These are phyloP conservation scores for Venturiaceae sp. DNA, from an alignment of 2,329 filamentous ascomycete genomes.

Conservation along the genomic window DNA sequence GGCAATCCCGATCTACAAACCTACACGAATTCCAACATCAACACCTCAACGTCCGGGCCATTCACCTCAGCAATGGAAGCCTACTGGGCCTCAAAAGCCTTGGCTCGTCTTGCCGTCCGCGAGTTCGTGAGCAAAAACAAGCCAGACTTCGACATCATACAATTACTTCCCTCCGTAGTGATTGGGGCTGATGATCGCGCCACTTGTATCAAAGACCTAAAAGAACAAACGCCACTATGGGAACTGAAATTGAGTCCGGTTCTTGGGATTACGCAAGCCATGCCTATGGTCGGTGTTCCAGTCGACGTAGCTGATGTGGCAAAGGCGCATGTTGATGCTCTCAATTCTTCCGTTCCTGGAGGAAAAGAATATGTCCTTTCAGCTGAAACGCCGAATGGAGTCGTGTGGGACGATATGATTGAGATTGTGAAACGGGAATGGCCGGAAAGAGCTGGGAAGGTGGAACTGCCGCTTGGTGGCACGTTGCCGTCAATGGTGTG, in stretches of 20 bases:
- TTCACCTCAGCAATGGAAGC: slow-evolving; percentile 11
- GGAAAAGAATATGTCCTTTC: neutral
- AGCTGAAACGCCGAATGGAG: neutral
- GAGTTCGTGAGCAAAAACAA: slow-evolving; percentile 15
- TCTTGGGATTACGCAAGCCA: slow-evolving; percentile 5
- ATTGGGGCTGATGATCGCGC: slow-evolving; percentile 19
- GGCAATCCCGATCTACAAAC: neutral
- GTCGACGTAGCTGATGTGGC: slow-evolving; percentile 22
- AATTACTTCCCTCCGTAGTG: slow-evolving; percentile 18
- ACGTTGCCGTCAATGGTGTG: neutral
- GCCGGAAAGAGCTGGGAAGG: slow-evolving; percentile 2
- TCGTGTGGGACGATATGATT: slow-evolving; percentile 4
- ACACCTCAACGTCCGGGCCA: too few species aligned
- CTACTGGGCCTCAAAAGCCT: slow-evolving; percentile 18
- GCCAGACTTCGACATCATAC: slow-evolving; percentile 18
- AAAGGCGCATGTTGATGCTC: slow-evolving; percentile 18
- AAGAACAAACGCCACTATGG: slow-evolving; percentile 14
- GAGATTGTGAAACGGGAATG: neutral
- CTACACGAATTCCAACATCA: neutral
- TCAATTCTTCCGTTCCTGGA: slow-evolving; percentile 11
- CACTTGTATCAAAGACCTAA: slow-evolving; percentile 12
- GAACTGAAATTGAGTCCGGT: slow-evolving; percentile 11
- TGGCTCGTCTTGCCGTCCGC: slow-evolving; percentile 13
- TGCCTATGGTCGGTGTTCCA: slow-evolving; percentile 9
- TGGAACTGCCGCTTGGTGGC: neutral